phyloP scores from a whole-genome alignment of 2,329 filamentous ascomycete genomes.

The Ceratocystis cubensis region DNA sequence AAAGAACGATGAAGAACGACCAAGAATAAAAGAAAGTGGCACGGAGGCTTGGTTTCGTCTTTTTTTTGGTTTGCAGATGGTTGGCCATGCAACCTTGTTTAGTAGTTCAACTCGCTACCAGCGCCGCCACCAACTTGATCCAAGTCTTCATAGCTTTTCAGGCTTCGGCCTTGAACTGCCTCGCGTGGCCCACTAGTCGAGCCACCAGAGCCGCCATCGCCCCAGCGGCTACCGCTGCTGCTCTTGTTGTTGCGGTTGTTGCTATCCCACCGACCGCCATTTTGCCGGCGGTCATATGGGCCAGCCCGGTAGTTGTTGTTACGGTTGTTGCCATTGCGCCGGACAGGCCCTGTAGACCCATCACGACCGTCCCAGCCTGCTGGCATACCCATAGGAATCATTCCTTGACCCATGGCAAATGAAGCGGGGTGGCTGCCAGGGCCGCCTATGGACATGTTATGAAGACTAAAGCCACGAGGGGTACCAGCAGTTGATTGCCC shows the following conservation, averaged over 20 bases:
- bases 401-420: constrained; percentile 40
- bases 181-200: constrained; percentile 74
- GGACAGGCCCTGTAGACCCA: constrained; percentile 49
- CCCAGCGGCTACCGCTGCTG: constrained; percentile 46
- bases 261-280: constrained; percentile 38
- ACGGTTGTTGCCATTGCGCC: constrained; percentile 34
- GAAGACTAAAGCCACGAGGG: constrained; percentile 79
- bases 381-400: constrained; percentile 44
- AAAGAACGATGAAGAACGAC: background rate
- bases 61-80: background rate
- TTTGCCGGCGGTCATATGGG: constrained; percentile 59
- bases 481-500: constrained; percentile 69
- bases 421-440: constrained; percentile 45
- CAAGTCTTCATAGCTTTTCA: constrained; percentile 96
- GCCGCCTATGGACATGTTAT: constrained; percentile 52
- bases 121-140: constrained; percentile 69
- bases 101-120: constrained; percentile 80
- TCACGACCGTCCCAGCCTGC: constrained; percentile 48
- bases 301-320: constrained; percentile 51
- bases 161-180: constrained; percentile 78
- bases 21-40: background rate
- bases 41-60: background rate
- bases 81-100: constrained; percentile 24
- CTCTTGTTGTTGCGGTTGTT: constrained; percentile 37
- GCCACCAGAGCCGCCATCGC: constrained; percentile 59